Evolutionary conservation across 2,329 filamentous ascomycete species (phyloP).

Genomic region (Fusarium nurragi): DNA sequence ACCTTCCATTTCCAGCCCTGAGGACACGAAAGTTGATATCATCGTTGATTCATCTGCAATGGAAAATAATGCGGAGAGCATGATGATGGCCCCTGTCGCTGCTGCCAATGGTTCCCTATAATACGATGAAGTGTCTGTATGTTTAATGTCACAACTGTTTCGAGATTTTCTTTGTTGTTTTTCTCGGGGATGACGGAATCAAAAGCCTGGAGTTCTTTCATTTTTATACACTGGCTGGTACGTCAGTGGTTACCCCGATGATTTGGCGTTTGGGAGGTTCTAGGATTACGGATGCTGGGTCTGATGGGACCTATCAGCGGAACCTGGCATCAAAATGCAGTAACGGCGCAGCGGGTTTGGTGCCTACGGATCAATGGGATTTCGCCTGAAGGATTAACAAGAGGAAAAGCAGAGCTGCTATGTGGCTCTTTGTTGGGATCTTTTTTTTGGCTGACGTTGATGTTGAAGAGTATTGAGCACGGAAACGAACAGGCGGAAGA

Average conservation of each 20-base stretch:
- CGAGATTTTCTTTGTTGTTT: slow-evolving; percentile 33
- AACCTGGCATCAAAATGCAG: slow-evolving; percentile 13
- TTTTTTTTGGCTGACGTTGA: background rate
- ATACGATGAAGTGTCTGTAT: slow-evolving; percentile 41
- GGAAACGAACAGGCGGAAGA: slow-evolving; percentile 10
- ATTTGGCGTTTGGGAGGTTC: slow-evolving; percentile 41
- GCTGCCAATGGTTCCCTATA: slow-evolving; percentile 44
- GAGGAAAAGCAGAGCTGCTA: slow-evolving; percentile 10
- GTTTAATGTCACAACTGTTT: slow-evolving; percentile 35
- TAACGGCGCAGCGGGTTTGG: slow-evolving; percentile 24
- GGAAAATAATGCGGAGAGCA: slow-evolving; percentile 44
- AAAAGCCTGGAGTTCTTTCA: slow-evolving; percentile 48
- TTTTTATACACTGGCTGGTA: slow-evolving; percentile 43
- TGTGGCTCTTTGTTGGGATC: background rate
- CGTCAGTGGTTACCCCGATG: slow-evolving; percentile 35
- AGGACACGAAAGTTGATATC: slow-evolving; percentile 52
- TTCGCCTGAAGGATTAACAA: slow-evolving; percentile 5
- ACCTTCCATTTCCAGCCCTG: slow-evolving; percentile 49
- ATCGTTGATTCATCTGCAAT: slow-evolving; percentile 45
- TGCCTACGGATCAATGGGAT: slow-evolving; percentile 19
- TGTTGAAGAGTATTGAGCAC: slow-evolving; percentile 7
- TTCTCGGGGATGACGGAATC: slow-evolving; percentile 37
- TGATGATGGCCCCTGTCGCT: slow-evolving; percentile 36
- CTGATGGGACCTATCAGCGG: slow-evolving; percentile 14
- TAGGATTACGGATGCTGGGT: slow-evolving; percentile 25